Base-by-base conservation (phyloP, 2,329 filamentous ascomycete species). In the Verticillium dahliae region DNA sequence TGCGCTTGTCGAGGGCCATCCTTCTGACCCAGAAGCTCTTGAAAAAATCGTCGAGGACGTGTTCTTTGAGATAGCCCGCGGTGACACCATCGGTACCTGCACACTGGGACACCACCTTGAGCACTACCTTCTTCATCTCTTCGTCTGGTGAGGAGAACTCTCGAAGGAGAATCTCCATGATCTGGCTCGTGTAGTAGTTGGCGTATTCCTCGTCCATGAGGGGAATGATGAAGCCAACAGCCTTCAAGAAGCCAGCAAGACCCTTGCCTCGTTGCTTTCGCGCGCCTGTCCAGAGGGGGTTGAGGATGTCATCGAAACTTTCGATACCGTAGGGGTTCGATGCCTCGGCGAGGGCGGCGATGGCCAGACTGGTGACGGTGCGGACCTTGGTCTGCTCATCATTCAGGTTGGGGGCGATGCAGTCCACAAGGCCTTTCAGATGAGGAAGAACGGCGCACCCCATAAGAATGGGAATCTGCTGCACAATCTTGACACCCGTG, bases 151-250 rank as follows among this genome's bases (percentile, higher is more conserved):
- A 97, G 6, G 92, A 90, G 71, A 99, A 99, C 73, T 99, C 95
- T 69, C 95, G 88, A 35, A 98, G 85, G 14, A 99, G 80, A 70
- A 98, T 98, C 75, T 98, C 95, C 94, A 99, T 98, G 70, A 99
- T 97, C 75, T 99, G 93, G 67, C 88, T 91, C 9, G 95, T 98
- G 72, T 99, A 99, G 78, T 99, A 99, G 74, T 97, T 98, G 76
- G 95, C 94, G 74, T 97, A 98, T 72, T 99, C 95, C 76, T 99
- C 95, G 78, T 99, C 95, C 95, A 99, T 99, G 59, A 99, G 85
- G 4, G 95, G 95, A 65, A 99, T 98, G 71, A 99, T 97, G 74
- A 95, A 98, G 33, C 95, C 95, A 54, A 99, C 94, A 56, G 95
- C 95, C 78, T 99, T 99, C 64, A 99, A 81, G 76, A 97, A 99